Conservation (phyloP, 192 early-diverging fungal genomes). For the Globomyces pollinis-pini region DNA sequence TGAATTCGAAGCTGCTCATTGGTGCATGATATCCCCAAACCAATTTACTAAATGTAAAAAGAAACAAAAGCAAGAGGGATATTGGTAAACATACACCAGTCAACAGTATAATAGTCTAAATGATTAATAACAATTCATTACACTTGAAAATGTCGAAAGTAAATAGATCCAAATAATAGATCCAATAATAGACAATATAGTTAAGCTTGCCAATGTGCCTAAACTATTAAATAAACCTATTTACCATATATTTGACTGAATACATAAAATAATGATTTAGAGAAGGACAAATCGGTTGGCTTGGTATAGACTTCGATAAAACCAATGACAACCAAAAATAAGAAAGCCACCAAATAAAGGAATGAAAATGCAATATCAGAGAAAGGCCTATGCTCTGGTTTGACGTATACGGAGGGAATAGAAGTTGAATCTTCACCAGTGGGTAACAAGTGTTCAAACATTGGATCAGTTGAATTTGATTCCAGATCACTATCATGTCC, state of each 20-base stretch:
- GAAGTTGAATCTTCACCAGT: not conserved
- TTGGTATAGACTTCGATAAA: conserved; percentile 1
- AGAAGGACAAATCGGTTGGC: not conserved
- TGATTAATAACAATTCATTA: not conserved
- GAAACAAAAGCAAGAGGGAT: not conserved
- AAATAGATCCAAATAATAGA: not conserved
- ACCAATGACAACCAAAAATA: not conserved
- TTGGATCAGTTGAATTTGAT: not conserved
- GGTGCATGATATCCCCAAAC: not conserved
- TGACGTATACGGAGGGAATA: conserved; percentile 6
- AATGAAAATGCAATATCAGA: conserved; percentile 6
- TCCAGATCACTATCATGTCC: no score
- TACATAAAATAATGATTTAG: conserved; percentile 5
- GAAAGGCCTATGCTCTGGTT: conserved; percentile 3
- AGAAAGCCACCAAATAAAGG: not conserved
- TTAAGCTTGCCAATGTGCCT: not conserved
- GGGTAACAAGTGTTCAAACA: not conserved
- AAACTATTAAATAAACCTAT: not conserved
- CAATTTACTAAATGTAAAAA: not conserved
- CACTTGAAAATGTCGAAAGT: not conserved
- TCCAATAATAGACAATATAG: not conserved
- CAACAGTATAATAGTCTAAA: not conserved
- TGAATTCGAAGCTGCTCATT: not conserved
- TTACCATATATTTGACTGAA: conserved; percentile 3
- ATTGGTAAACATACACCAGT: not conserved